A percentile compares a stretch with the other conserved stretches of the same genome.
These are phyloP conservation scores for Andrographis paniculata DNA, from an alignment of 305 asterid genomes.

Conservation along the genomic window DNA sequence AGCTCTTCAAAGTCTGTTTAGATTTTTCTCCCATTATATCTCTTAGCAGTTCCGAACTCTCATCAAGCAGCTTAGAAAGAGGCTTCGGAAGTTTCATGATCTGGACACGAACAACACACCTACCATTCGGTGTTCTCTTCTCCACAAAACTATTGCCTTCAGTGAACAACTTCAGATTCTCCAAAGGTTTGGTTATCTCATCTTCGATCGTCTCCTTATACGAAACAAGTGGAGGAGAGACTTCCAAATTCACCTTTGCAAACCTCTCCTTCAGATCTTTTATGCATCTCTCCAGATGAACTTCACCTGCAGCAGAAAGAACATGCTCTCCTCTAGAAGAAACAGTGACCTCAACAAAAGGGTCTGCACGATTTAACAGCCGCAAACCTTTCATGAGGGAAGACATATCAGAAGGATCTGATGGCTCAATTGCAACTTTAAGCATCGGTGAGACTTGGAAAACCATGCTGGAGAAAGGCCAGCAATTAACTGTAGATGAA, in stretches of 20 bases:
- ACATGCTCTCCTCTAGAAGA: conserved; percentile 91
- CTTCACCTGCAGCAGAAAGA: conserved; percentile 97
- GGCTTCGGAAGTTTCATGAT: conserved; percentile 76
- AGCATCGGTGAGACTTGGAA: conserved; percentile 93
- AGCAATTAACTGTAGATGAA: conserved; percentile 63
- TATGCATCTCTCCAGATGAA: conserved; percentile 91
- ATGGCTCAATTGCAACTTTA: conserved; percentile 92
- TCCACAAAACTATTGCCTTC: conserved; percentile 58
- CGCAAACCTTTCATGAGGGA: conserved; percentile 70
- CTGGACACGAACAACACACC: conserved; percentile 79
- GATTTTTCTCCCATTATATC: conserved; percentile 82
- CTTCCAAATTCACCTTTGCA: conserved; percentile 76
- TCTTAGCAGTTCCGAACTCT: conserved; percentile 61
- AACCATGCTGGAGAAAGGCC: conserved; percentile 97
- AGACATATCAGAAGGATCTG: conserved; percentile 89
- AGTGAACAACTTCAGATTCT: conserved; percentile 46
- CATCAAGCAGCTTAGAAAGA: conserved; percentile 75
- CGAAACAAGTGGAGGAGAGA: conserved; percentile 88
- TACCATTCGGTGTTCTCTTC: conserved; percentile 78
- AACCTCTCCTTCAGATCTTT: conserved; percentile 88
- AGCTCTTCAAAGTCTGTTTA: conserved; percentile 46
- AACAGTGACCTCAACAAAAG: conserved; percentile 84
- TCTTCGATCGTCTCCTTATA: conserved; percentile 86
- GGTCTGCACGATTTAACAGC: conserved; percentile 89
- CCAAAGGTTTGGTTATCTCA: conserved; percentile 45